phyloP scores from a whole-genome alignment of 768 basidiomycete genomes.

The Phlegmacium glaucopus region DNA sequence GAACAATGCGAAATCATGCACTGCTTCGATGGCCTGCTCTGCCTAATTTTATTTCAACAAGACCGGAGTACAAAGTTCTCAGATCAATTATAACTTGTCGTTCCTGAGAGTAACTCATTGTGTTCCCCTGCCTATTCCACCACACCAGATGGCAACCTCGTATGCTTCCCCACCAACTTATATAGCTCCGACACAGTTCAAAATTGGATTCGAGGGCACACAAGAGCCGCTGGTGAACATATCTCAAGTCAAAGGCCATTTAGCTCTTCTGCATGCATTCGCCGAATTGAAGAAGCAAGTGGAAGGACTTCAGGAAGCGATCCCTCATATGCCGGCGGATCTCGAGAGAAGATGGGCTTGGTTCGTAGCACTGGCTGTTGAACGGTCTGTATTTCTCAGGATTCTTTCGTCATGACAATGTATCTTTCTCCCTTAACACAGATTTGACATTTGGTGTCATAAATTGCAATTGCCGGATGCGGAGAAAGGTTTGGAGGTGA shows the following conservation, averaged over 20 bases:
- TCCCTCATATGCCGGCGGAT: conserved; percentile 13
- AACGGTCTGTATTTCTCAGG: conserved; percentile 18
- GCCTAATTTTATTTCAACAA: too few relatives aligned
- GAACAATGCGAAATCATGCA: too few relatives aligned
- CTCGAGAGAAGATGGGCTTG: conserved; percentile 26
- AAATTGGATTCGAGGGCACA: conserved; percentile 17
- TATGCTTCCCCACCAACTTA: conserved; percentile 19
- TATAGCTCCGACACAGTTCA: conserved; percentile 20
- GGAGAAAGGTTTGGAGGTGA: conserved; percentile 1
- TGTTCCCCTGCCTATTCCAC: neutral
- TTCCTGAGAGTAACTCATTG: too few relatives aligned
- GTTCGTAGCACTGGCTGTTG: conserved; percentile 29
- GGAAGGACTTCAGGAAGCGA: conserved; percentile 4
- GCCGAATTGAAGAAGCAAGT: conserved; percentile 18
- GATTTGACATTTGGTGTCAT: conserved; percentile 22
- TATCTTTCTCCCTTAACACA: conserved; percentile 6
- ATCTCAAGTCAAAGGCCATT: conserved; percentile 23
- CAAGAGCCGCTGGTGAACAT: conserved; percentile 19
- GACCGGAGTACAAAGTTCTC: too few relatives aligned
- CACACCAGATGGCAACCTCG: neutral
- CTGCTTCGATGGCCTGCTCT: too few relatives aligned
- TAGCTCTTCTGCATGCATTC: conserved; percentile 26
- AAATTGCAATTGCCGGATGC: conserved; percentile 5
- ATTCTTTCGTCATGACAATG: neutral
- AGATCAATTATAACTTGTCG: too few relatives aligned